Evolutionary conservation across 2,329 filamentous ascomycete genomes (phyloP).

Genomic region (Pseudohalonectria lignicola): DNA sequence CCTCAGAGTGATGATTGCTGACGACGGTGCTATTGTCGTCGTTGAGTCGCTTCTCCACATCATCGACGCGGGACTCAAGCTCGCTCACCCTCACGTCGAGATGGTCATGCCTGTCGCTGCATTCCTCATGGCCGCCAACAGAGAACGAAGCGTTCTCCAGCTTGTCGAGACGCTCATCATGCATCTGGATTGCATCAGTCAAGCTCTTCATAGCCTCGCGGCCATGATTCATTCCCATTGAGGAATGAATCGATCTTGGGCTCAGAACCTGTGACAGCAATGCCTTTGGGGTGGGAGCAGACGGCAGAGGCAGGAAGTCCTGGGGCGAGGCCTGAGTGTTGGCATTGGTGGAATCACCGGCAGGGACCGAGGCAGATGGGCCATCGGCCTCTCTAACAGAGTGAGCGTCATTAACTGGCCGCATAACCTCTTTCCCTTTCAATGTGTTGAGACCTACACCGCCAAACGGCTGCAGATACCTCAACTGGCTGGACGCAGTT

Average conservation of each 20-base stretch:
- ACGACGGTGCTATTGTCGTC: constrained; percentile 31
- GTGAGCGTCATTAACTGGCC: constrained; percentile 7
- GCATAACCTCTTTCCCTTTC: constrained; percentile 14
- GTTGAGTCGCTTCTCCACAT: constrained; percentile 41
- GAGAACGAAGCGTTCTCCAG: constrained; percentile 64
- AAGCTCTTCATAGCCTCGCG: constrained; percentile 30
- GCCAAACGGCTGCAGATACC: constrained; percentile 43
- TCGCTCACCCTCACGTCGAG: constrained; percentile 58
- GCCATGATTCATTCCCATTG: constrained; percentile 3
- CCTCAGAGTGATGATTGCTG: constrained; percentile 20
- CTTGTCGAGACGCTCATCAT: constrained; percentile 54
- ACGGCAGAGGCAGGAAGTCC: not conserved
- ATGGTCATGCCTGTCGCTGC: constrained; percentile 56
- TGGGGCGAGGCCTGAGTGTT: not conserved
- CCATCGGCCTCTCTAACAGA: not conserved
- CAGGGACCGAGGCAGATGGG: not conserved
- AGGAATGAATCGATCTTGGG: constrained; percentile 5
- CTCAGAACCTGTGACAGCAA: constrained; percentile 4
- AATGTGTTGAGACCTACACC: constrained; percentile 46
- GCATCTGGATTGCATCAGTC: constrained; percentile 41
- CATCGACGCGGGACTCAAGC: constrained; percentile 52
- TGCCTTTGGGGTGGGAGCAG: not conserved
- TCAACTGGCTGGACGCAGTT: constrained; percentile 35
- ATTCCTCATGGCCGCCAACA: constrained; percentile 54
- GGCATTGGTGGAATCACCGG: not conserved